Base-by-base conservation (phyloP, 306 rosid genomes). In the Delonix regia region DNA sequence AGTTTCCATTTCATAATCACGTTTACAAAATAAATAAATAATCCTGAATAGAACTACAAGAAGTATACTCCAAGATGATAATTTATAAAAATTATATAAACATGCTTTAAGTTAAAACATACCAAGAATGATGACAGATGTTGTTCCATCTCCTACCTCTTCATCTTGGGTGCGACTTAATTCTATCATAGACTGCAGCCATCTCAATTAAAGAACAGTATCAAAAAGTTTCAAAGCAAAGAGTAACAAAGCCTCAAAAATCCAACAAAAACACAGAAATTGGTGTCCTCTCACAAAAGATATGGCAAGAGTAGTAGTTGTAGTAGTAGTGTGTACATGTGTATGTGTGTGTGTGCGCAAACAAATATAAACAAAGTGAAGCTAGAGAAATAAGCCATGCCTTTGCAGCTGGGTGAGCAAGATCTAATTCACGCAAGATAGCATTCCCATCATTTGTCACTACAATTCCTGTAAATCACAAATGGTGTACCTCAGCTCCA, bases 401-500 rank as follows among this genome's bases (percentile, higher is more conserved):
- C 96, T 96, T 96, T 1, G 99, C 99, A 68, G 99, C 99, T 9
- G 99, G 99, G 71, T 96, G 99, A 30, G 99, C 96, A 80, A 96
- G 27, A 86, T 96, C 99, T 78, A 96, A 75, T 78, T 96, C 99
- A 55, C 99, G 91, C 80, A 96, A 83, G 80, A 96, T 96, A 41
- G 99, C 94, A 87, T 96, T 96, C 48, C 99, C 99, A 85, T 96
- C 99, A 77, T 96, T 96, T 18, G 99, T 96, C 67, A 96, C 99
- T 53, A 96, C 99, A 44, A 96, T 96, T 60, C 98, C 99, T 95
- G 86, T 67, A 57, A 71, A 69, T 69, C 76, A 65, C 16, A 36
- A 71, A 38, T 42, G 41, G 19, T 34, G 27, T 27, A 59, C 27
- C 13, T 65, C 22, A 78, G 25, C 33, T 25, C n/a, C 28, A 10